Evolutionary conservation across 2,329 filamentous ascomycete genomes (phyloP).

Genomic region (Cercospora sp.): DNA sequence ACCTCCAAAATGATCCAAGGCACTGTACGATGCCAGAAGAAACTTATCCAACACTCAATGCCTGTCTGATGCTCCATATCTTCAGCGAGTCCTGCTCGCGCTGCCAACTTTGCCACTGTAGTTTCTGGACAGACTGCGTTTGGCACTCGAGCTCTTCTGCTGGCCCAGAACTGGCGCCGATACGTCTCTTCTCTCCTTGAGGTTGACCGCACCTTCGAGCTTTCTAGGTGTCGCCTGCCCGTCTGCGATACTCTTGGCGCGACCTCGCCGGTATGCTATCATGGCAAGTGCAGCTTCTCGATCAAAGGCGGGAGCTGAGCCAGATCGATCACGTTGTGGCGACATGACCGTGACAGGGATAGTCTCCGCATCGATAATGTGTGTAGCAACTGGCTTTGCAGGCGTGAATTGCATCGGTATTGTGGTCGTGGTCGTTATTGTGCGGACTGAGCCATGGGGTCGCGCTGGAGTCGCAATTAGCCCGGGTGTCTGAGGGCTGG

Average conservation of each 20-base stretch:
- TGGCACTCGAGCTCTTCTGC: constrained; percentile 23
- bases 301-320: constrained; percentile 41
- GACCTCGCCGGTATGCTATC: constrained; percentile 70
- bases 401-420: constrained; percentile 52
- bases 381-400: constrained; percentile 33
- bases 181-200: constrained; percentile 49
- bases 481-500: constrained; percentile 29
- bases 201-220: constrained; percentile 49
- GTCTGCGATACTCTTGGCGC: constrained; percentile 68
- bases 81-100: constrained; percentile 16
- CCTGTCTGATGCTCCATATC: neutral
- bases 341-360: constrained; percentile 25
- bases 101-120: constrained; percentile 10
- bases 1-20: neutral
- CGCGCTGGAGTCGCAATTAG: constrained; percentile 31
- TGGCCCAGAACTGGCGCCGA: constrained; percentile 45
- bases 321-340: constrained; percentile 21
- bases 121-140: constrained; percentile 11
- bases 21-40: constrained; percentile 3
- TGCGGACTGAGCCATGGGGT: constrained; percentile 41
- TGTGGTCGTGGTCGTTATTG: constrained; percentile 51
- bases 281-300: constrained; percentile 74
- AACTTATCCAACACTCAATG: neutral
- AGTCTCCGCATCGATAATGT: constrained; percentile 27
- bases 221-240: constrained; percentile 63